phyloP scores from a whole-genome alignment of 1,139 yeast species.

The Pichiaceae sp. region DNA sequence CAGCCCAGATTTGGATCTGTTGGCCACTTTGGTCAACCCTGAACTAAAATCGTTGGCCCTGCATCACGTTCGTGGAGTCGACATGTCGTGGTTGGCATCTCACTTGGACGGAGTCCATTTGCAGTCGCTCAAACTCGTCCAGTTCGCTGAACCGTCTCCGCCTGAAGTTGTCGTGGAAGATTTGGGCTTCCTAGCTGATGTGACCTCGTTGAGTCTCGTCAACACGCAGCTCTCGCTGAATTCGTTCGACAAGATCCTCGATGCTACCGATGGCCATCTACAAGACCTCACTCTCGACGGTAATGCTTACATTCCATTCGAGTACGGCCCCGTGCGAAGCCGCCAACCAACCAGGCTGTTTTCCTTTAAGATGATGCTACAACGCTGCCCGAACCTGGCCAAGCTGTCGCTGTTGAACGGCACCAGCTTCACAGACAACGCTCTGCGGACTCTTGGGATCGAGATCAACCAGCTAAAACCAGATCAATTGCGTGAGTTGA shows the following conservation, averaged over 20 bases:
- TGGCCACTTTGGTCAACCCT: not conserved
- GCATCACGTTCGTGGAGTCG: conserved; percentile 1
- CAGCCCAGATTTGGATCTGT: conserved; percentile 3
- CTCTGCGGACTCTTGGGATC: not conserved
- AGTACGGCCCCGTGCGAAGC: conserved; percentile 6
- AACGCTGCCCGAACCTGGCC: conserved; percentile 10
- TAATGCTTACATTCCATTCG: conserved; percentile 13
- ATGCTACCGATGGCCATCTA: conserved; percentile 7
- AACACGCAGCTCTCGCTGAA: conserved; percentile 12
- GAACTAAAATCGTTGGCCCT: conserved; percentile 4
- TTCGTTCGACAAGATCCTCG: conserved; percentile 9
- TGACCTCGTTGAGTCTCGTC: conserved; percentile 8
- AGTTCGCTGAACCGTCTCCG: not conserved
- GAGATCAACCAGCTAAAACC: not conserved
- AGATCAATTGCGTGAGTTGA: not conserved
- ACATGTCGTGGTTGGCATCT: not conserved
- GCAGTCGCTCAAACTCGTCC: conserved; percentile 3
- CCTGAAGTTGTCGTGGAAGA: conserved; percentile 4
- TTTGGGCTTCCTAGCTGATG: conserved; percentile 5
- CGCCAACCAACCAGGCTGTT: conserved; percentile 6
- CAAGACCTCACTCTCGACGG: conserved; percentile 8
- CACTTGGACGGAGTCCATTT: not conserved
- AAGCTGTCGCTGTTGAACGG: conserved; percentile 8
- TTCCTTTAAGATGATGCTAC: conserved; percentile 6
- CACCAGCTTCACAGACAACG: not conserved